Percentiles rank a stretch among this genome's conserved stretches.
phyloP scores from a whole-genome alignment of 2,329 filamentous ascomycete species.

The Pseudogymnoascus sp. region DNA sequence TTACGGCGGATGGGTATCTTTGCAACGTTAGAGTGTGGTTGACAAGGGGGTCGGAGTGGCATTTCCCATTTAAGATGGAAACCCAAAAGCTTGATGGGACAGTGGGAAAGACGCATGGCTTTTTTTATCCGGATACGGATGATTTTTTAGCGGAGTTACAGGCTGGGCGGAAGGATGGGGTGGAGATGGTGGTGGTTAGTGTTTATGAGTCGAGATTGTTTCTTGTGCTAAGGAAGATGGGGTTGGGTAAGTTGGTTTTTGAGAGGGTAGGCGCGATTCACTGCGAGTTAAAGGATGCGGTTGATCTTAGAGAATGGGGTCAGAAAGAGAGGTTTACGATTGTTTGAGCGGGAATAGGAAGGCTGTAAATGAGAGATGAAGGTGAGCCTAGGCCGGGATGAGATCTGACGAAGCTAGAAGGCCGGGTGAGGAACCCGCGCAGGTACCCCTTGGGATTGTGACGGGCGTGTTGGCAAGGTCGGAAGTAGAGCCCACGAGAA shows the following conservation, averaged over 20 bases:
- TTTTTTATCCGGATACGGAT: background rate
- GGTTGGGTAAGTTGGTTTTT: background rate
- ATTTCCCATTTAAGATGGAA: background rate
- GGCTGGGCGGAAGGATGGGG: slow-evolving; percentile 2
- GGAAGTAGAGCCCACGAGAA: too few species aligned
- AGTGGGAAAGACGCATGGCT: background rate
- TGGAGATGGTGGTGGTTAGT: background rate
- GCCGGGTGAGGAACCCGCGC: too few species aligned
- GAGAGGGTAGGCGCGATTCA: background rate
- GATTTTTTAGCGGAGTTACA: background rate
- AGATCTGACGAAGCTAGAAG: too few species aligned
- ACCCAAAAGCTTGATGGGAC: background rate
- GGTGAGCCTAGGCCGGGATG: background rate
- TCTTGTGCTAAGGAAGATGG: background rate
- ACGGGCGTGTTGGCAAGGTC: too few species aligned
- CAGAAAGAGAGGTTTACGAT: background rate
- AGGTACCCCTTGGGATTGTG: too few species aligned
- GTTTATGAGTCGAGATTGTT: slow-evolving; percentile 2
- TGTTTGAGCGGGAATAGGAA: background rate
- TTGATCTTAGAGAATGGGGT: background rate
- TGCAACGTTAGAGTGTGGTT: background rate
- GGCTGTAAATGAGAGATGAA: background rate
- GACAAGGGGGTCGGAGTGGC: background rate
- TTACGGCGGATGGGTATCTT: background rate
- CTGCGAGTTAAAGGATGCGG: background rate